phyloP scores from a whole-genome alignment of 2,329 filamentous ascomycete species.

The Neurospora crassa region DNA sequence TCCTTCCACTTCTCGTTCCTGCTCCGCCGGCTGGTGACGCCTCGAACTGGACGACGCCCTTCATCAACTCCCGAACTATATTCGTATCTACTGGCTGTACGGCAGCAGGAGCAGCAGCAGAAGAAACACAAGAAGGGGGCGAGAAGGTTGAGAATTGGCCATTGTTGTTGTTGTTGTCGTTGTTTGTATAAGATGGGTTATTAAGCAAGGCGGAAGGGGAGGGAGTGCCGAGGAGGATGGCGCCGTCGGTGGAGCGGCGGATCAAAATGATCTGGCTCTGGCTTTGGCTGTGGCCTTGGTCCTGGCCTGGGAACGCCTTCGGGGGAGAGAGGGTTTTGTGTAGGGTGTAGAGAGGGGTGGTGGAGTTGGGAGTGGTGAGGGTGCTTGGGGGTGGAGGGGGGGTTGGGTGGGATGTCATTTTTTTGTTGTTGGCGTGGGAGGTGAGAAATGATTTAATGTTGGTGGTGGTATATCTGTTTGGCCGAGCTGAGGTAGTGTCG shows the following conservation, averaged over 20 bases:
- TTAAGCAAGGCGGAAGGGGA: conserved; percentile 11
- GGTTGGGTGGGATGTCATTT: not conserved
- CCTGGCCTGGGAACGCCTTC: too few species aligned
- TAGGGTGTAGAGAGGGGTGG: conserved; percentile 10
- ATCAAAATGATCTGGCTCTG: conserved; percentile 20
- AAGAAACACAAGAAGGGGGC: not conserved
- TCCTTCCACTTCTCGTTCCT: not conserved
- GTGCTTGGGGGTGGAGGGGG: not conserved
- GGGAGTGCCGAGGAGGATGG: conserved; percentile 25
- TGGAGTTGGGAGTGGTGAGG: not conserved
- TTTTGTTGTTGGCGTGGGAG: not conserved
- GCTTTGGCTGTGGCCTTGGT: too few species aligned
- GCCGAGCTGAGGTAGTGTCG: not conserved
- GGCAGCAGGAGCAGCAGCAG: not conserved
- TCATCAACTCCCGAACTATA: not conserved
- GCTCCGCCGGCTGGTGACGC: not conserved
- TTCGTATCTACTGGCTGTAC: not conserved
- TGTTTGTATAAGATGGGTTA: conserved; percentile 3
- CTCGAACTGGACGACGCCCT: not conserved
- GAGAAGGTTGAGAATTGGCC: conserved; percentile 16
- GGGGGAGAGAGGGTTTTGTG: conserved; percentile 19
- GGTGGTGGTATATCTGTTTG: not conserved
- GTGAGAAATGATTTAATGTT: not conserved
- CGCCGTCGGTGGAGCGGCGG: conserved; percentile 20
- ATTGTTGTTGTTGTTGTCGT: too few species aligned